Conservation (phyloP, 2,329 filamentous ascomycete genomes). For the Aspergillus sp. region DNA sequence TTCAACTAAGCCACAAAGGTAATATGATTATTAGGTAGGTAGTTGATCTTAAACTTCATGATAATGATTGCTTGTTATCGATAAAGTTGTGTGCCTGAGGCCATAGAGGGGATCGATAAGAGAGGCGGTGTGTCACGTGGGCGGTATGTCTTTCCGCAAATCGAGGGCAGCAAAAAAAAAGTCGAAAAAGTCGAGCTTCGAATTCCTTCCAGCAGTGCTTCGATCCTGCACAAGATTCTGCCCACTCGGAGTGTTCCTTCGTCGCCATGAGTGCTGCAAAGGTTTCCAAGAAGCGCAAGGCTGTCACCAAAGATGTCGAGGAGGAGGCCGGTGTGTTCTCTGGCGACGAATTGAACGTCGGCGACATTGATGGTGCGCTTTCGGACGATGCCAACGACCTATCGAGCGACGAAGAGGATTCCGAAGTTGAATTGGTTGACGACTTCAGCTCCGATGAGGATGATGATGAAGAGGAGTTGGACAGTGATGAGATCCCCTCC, state of each 20-base stretch:
- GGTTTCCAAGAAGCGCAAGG: slow-evolving; percentile 65
- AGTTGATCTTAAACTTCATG: too few species aligned
- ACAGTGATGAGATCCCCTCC: slow-evolving; percentile 55
- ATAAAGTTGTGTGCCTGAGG: slow-evolving; percentile 9
- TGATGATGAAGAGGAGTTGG: slow-evolving; percentile 52
- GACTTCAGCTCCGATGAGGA: slow-evolving; percentile 53
- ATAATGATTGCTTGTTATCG: background rate
- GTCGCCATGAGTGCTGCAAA: slow-evolving; percentile 39
- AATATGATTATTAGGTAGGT: too few species aligned
- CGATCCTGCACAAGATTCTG: background rate
- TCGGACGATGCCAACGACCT: slow-evolving; percentile 46
- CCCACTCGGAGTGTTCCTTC: slow-evolving; percentile 3
- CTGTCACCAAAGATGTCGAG: slow-evolving; percentile 56
- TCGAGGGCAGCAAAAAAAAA: slow-evolving; percentile 11
- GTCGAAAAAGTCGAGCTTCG: slow-evolving; percentile 11
- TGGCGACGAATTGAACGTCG: slow-evolving; percentile 60
- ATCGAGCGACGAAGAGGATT: slow-evolving; percentile 43
- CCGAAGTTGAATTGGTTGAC: slow-evolving; percentile 58
- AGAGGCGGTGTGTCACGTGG: slow-evolving; percentile 39
- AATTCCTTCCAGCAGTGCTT: background rate
- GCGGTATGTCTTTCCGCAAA: slow-evolving; percentile 31
- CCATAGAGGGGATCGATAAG: slow-evolving; percentile 17
- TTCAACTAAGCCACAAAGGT: background rate
- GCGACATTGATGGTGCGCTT: slow-evolving; percentile 45
- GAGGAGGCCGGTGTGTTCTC: slow-evolving; percentile 54